Base-by-base conservation (phyloP, 2,329 filamentous ascomycete genomes). In the Cytospora leucostoma region DNA sequence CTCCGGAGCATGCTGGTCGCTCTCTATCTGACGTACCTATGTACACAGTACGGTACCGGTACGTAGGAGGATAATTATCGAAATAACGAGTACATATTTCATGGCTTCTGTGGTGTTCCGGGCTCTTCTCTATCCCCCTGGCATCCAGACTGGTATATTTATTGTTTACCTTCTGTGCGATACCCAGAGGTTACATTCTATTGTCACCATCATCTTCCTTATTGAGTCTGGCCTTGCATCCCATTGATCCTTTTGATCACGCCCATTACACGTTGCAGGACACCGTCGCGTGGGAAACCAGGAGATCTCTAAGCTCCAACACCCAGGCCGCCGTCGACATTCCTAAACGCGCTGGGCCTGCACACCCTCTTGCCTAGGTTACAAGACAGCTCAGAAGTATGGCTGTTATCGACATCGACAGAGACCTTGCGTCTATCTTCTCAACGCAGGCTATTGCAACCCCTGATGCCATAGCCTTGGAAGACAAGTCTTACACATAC, bases 351-450 rank as follows among this genome's bases (percentile, higher is more conserved):
- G 27, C 27, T 27, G 27, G 27, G 27, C 27, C 27, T 27, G 4
- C 27, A 27, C 2, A 27, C 27, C 27, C 27, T 27, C 33, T 34
- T 51, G 32, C 15, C 37, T 21, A 27, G 49, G 10, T n/a, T 34
- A 21, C n/a, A n/a, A 10, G 27, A 19, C 21, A 1, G 15, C 13
- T 34, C 34, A 15, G 19, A 61, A 63, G 51, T 17, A 91, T 90
- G 87, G 73, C 87, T 51, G 74, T 89, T 70, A 83, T 94, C 71
- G 89, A 93, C 75, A 87, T 80, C 66, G 83, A 77, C 67, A 91
- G 90, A 75, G 89, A 93, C 76, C 78, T 93, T 64, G 85, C 88
- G 56, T 86, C 88, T 35, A 84, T 93, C 67, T 92, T 93, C 73
- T 77, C 79, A 67, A 77, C 85, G 68, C 91, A 94, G 79, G 90